Conservation (phyloP, 768 basidiomycete species). For the Boletus subcaerulescens region DNA sequence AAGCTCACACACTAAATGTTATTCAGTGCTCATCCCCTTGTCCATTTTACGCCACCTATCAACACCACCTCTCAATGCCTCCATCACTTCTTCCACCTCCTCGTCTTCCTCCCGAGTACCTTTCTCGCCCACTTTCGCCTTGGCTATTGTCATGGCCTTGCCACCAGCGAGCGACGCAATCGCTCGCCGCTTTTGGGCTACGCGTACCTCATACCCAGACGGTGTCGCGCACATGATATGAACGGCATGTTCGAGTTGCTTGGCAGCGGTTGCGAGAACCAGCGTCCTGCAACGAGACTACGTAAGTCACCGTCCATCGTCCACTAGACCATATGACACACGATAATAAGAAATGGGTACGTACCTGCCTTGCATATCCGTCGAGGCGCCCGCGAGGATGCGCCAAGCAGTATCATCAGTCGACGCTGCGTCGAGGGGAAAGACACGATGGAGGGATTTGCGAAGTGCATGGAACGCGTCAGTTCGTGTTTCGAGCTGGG, state of each 20-base stretch:
- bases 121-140: not conserved
- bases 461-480: conserved; percentile 39
- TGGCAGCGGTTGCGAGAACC: conserved; percentile 42
- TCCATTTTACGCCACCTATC: conserved; percentile 7
- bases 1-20: too few species aligned
- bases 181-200: conserved; percentile 30
- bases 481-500: conserved; percentile 36
- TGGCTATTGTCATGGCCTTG: not conserved
- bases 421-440: conserved; percentile 8
- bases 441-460: conserved; percentile 32
- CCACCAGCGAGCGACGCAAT: conserved; percentile 32
- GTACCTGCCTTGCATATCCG: conserved; percentile 24
- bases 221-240: conserved; percentile 50
- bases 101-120: not conserved
- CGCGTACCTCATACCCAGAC: conserved; percentile 46
- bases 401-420: conserved; percentile 28
- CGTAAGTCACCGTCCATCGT: not conserved
- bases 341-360: not conserved
- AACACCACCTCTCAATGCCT: conserved; percentile 1
- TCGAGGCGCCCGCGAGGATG: conserved; percentile 10
- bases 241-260: conserved; percentile 45
- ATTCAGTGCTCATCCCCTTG: not conserved
- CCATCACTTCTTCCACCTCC: conserved; percentile 12
- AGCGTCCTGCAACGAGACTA: conserved; percentile 32
- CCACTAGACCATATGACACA: too few species aligned